Base-by-base conservation (phyloP, 805 yeast genomes). In the Diddensiella caesifluorescens region DNA sequence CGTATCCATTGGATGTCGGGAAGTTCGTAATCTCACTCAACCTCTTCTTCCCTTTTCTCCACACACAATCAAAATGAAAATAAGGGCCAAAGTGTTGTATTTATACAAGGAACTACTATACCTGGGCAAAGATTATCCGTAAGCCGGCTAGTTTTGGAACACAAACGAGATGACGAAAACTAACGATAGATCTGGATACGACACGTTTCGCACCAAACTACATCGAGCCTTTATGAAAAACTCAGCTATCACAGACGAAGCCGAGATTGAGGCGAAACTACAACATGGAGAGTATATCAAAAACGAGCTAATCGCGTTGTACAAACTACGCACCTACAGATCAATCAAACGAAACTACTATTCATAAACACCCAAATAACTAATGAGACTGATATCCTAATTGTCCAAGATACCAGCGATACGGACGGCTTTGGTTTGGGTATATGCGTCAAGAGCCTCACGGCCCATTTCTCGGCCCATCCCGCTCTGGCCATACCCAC, bases 401-500 rank as follows among this genome's bases (percentile, higher is more conserved):
- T 34, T 13, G 4, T 13, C 22, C 15, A 26, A 15, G 22, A 46
- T 39, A 13, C 43, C 40, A 15, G 44, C 52, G 30, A 88, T 80
- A 53, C 83, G 83, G 40, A 85, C 77, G 35, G 90, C 79, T 70
- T 84, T 85, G 43, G 75, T 70, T 65, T 83, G 86, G 5, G 89
- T 79, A 64, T 83, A 84, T 57, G 73, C 70, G 45, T 73, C 68
- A 42, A 85, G 71, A 23, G 86, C 92, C 54, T 78, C 80, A 56
- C 77, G 77, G 36, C 94, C 92, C 52, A 84, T 65, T 64, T 84
- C 94, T 54, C 92, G 75, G 47, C 94, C 94, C 45, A 80, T 71
- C 49, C 95, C 95, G 52, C 84, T 76, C 69, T 75, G 70, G 61
- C 81, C 80, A 61, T 77, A 82, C 29, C 95, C 94, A 28, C 94